phyloP scores from a whole-genome alignment of 2,329 filamentous ascomycete species.

The Sporothrix mexicana region DNA sequence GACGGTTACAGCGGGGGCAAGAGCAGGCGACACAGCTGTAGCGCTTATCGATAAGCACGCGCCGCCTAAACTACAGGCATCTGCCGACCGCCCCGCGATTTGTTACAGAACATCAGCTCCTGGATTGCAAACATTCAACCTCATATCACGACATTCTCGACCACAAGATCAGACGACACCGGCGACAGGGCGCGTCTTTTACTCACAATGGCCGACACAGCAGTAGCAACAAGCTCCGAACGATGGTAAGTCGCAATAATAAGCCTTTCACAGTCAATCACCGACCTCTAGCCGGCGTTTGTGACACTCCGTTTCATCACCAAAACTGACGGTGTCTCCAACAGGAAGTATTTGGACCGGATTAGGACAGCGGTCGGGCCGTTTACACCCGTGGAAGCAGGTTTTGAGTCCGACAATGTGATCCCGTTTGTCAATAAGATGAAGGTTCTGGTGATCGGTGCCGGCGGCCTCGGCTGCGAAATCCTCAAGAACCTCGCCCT shows the following conservation, averaged over 20 bases:
- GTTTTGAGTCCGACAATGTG: constrained; percentile 58
- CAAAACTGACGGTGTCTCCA: not conserved
- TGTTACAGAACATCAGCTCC: constrained; percentile 3
- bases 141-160: not conserved
- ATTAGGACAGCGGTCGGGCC: constrained; percentile 79
- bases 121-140: not conserved
- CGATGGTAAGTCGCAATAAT: constrained; percentile 32
- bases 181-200: not conserved
- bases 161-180: not conserved
- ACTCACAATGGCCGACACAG: constrained; percentile 30
- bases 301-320: not conserved
- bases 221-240: constrained; percentile 19
- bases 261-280: not conserved
- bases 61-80: constrained; percentile 20
- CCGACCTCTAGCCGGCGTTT: not conserved
- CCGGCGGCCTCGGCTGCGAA: constrained; percentile 92
- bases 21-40: constrained; percentile 4
- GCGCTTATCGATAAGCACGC: constrained; percentile 33
- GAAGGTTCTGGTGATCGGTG: constrained; percentile 80
- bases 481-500: constrained; percentile 95
- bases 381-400: constrained; percentile 69
- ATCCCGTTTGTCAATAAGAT: constrained; percentile 66
- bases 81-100: constrained; percentile 3
- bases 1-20: constrained; percentile 28
- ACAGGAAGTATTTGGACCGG: constrained; percentile 82